Conservation (phyloP, 768 basidiomycete genomes). For the Butyriboletus loyo region DNA sequence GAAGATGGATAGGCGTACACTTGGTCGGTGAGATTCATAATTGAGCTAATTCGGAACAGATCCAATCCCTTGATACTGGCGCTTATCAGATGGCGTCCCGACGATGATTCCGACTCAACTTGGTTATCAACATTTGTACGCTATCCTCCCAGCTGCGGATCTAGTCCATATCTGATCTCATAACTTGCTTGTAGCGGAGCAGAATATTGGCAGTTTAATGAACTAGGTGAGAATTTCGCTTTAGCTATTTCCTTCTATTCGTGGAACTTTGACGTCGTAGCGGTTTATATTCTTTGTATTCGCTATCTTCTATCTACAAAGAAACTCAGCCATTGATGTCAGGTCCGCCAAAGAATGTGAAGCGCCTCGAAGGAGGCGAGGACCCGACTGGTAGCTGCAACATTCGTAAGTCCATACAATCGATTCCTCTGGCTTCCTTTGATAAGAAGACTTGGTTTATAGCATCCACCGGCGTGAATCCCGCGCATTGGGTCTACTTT, state of each 20-base stretch:
- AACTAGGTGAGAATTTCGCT: conserved; percentile 31
- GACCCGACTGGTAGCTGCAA: conserved; percentile 47
- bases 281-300: neutral
- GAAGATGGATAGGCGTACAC: conserved; percentile 37
- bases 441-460: neutral
- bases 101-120: conserved; percentile 44
- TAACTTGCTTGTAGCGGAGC: conserved; percentile 23
- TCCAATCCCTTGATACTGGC: neutral
- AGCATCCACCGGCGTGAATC: conserved; percentile 49
- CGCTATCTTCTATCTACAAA: neutral
- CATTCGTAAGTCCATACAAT: conserved; percentile 35
- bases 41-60: neutral
- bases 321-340: neutral
- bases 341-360: conserved; percentile 36
- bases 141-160: neutral
- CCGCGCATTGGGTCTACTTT: conserved; percentile 46
- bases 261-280: no score
- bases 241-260: neutral
- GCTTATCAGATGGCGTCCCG: conserved; percentile 45
- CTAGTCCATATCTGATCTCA: conserved; percentile 13
- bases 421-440: neutral
- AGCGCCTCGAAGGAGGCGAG: conserved; percentile 42
- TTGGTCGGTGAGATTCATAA: conserved; percentile 34
- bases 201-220: conserved; percentile 50
- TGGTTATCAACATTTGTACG: conserved; percentile 48